Evolutionary conservation across 148 eudicot genomes (phyloP), one percentile per base, ranked within the genome.

Genomic region (Nepenthes gracilis): DNA sequence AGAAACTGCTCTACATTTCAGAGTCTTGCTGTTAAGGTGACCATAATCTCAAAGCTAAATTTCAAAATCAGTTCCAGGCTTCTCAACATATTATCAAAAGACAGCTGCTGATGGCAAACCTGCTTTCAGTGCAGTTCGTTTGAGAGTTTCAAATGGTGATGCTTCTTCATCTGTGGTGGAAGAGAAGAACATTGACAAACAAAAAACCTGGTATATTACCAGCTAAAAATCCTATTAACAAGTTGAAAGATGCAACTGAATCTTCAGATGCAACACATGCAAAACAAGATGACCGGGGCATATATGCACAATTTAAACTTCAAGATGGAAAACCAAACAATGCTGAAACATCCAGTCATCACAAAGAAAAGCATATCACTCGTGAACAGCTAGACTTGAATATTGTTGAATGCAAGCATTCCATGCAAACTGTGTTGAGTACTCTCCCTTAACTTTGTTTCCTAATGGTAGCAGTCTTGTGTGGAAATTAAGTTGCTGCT

Each of bases 381-480:
- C 88, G 72, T 70, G 92, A 73, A 78, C 81, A 74, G 64, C 71
- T 80, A 70, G 87, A 89, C 69, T 78, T 77, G 65, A 82, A 82
- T 77, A 66, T 74, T 59, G 78, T 89, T 69, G 81, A 76, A 58
- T 75, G 74, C 71, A 85, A 69, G 70, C 80, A 78, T 70, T 55
- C 83, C 52, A 47, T 69, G 70, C 88, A 75, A 67, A 64, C 63
- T 64, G 47, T 72, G 73, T 96, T 93, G 74, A 83, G 95, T 70
- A 48, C 37, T 61, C 52, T 48, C 9, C n/a, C 32, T 58, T 52
- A 51, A 47, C 55, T 63, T 34, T 59, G 11, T 45, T 36, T 15
- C 59, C 32, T 58, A 6, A 5, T 33, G 11, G 43, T 40, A 40
- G 8, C 45, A 40, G 45, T 40, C 6, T 3, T 23, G 45, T 40